These are phyloP conservation scores for Borovskyia barvae DNA, from an alignment of 208 protist species.

Conservation along the genomic window DNA sequence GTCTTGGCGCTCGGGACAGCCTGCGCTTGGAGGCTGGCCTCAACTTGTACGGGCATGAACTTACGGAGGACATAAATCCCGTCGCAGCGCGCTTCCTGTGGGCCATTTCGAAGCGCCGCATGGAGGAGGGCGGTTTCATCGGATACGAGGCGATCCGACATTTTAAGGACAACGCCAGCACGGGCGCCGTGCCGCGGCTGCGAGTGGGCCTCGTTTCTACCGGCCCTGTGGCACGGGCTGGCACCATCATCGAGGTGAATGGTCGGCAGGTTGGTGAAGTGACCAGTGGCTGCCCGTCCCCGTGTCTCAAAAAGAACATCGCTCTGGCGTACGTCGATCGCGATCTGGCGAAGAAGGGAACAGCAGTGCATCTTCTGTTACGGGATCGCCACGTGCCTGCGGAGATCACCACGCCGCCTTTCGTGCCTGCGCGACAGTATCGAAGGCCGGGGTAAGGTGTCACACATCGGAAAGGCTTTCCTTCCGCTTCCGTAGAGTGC, in stretches of 20 bases:
- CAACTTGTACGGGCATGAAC: constrained; percentile 98
- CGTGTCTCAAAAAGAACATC: constrained; percentile 88
- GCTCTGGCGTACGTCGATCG: constrained; percentile 92
- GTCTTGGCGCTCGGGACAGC: constrained; percentile 95
- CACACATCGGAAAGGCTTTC: no score
- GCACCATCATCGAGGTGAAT: constrained; percentile 57
- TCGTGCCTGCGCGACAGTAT: constrained; percentile 81
- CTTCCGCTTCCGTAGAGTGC: no score
- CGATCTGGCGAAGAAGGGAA: constrained; percentile 63
- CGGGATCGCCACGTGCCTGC: constrained; percentile 74
- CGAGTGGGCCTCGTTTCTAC: constrained; percentile 90
- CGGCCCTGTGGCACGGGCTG: constrained; percentile 90
- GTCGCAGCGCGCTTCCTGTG: constrained; percentile 94
- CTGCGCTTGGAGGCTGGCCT: constrained; percentile 97
- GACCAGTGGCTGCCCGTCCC: constrained; percentile 89
- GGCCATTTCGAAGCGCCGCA: constrained; percentile 94
- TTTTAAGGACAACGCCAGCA: constrained; percentile 35
- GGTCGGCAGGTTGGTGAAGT: constrained; percentile 87
- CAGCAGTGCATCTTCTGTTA: constrained; percentile 86
- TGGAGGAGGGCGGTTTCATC: constrained; percentile 92
- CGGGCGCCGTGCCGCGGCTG: constrained; percentile 52
- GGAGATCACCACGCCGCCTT: constrained; percentile 90
- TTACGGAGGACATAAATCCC: constrained; percentile 92
- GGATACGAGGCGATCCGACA: constrained; percentile 86
- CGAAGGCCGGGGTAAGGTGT: constrained; percentile 34